phyloP scores from a whole-genome alignment of 345 rosid species.

The Rubroshorea leprosula region DNA sequence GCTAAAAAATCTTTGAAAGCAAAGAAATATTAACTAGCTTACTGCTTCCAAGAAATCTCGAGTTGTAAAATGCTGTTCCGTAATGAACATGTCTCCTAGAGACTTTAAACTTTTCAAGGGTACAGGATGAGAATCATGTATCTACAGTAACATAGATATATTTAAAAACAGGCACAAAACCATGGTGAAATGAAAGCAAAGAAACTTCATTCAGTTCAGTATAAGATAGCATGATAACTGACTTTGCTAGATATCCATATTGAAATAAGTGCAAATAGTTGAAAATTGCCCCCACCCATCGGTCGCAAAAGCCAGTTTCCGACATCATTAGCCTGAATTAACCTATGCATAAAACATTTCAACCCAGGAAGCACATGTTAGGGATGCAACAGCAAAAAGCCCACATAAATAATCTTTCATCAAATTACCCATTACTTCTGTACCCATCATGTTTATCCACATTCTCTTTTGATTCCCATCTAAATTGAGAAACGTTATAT shows the following conservation, averaged over 20 bases:
- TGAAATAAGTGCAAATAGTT: constrained; percentile 59
- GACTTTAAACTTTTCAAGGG: constrained; percentile 45
- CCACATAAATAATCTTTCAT: not conserved
- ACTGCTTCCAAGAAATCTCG: constrained; percentile 75
- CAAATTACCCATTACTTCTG: not conserved
- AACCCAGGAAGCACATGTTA: not conserved
- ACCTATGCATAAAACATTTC: constrained; percentile 22
- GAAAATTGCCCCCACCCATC: constrained; percentile 60
- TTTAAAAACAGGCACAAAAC: not conserved
- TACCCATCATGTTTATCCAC: too few relatives aligned
- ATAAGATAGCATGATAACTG: constrained; percentile 9
- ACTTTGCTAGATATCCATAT: constrained; percentile 80
- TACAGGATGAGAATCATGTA: constrained; percentile 49
- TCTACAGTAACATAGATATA: constrained; percentile 18
- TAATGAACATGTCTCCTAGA: constrained; percentile 47
- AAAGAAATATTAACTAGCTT: constrained; percentile 15
- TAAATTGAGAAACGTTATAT: too few relatives aligned
- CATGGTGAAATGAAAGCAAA: not conserved
- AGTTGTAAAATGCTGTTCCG: constrained; percentile 57
- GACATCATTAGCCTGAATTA: constrained; percentile 16
- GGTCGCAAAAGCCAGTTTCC: constrained; percentile 64
- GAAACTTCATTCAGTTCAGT: not conserved
- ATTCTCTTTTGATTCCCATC: too few relatives aligned
- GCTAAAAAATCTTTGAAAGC: not conserved
- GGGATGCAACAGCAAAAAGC: not conserved